These are phyloP conservation scores for Dalbergia cochinchinensis DNA, from an alignment of 306 rosid genomes.

Conservation along the genomic window DNA sequence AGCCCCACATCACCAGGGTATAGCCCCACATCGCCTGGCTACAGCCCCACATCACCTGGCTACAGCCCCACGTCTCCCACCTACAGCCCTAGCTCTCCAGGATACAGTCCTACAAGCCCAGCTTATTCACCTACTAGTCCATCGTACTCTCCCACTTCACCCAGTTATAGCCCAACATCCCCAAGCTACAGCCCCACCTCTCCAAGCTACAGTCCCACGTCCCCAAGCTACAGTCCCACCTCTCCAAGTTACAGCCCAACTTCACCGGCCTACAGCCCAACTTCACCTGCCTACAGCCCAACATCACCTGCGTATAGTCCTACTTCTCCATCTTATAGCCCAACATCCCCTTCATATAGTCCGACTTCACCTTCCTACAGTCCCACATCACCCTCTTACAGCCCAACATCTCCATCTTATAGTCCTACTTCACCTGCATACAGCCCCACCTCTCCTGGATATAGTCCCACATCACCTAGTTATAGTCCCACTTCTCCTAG, in stretches of 20 bases:
- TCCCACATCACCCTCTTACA: conserved; percentile 82
- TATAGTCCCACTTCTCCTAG: conserved; percentile 73
- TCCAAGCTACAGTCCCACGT: conserved; percentile 83
- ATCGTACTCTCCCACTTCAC: conserved; percentile 89
- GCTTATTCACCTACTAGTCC: conserved; percentile 98
- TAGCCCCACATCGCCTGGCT: conserved; percentile 94
- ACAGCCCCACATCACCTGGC: conserved; percentile 95
- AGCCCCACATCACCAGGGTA: conserved; percentile 97
- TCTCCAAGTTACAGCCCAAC: conserved; percentile 74
- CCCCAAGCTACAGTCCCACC: conserved; percentile 45
- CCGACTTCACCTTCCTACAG: conserved; percentile 89
- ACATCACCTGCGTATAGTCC: conserved; percentile 72
- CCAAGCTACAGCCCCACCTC: conserved; percentile 77
- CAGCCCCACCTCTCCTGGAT: conserved; percentile 87
- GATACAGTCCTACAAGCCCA: conserved; percentile 96
- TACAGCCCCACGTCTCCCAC: conserved; percentile 98
- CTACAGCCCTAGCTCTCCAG: conserved; percentile 97
- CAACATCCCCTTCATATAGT: conserved; percentile 77
- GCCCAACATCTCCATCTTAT: conserved; percentile 84
- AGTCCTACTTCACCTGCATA: conserved; percentile 67
- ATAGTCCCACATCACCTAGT: conserved; percentile 80
- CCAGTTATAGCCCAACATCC: conserved; percentile 84
- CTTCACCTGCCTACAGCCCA: conserved; percentile 78
- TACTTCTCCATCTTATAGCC: conserved; percentile 72
- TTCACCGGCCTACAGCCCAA: conserved; percentile 82